Evolutionary conservation across 2,329 filamentous ascomycete genomes (phyloP), one percentile per base, ranked within the genome.

Genomic region (Ophiostoma angusticollis): DNA sequence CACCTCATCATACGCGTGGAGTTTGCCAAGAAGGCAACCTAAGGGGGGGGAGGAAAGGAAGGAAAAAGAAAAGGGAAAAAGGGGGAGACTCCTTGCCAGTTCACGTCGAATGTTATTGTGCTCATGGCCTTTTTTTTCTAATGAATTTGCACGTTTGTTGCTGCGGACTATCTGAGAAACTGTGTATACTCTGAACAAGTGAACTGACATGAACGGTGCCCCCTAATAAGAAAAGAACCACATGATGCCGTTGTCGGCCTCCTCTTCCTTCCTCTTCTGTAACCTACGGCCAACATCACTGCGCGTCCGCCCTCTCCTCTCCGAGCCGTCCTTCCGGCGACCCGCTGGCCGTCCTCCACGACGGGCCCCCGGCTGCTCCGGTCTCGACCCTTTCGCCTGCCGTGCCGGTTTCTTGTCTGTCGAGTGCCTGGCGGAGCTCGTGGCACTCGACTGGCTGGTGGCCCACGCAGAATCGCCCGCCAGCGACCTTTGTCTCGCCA

Each of bases 1-100:
- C 84, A 91, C 67, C 70, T 91, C 54, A 91, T 91, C 59, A 64
- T 91, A 54, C 73, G 81, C 58, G 84, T 91, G 49, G 84, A 91
- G 66, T 91, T 91, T 63, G 83, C 84, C 50, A 91, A 89, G 70
- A 80, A 79, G 66, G 70, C 74, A 13, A 54, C 56, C 41, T 64
- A 40, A 24, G 18, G 17, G 11, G 22, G 5, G 16, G n/a, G 14
- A 17, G 5, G n/a, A 16, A 13, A 14, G n/a, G 13, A 29, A n/a
- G 14, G 19, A 19, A 18, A 23, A 28, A 27, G 17, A 19, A 28
- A 6, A 30, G 14, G 22, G n/a, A 8, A 24, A 31, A 34, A 25
- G 21, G 18, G 11, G 31, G 31, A n/a, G n/a, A n/a, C n/a, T n/a
- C n/a, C n/a, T n/a, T n/a, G n/a, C n/a, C n/a, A n/a, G n/a, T n/a